phyloP scores from a whole-genome alignment of 2,329 filamentous ascomycete genomes.

The Paradendryphiella salina region DNA sequence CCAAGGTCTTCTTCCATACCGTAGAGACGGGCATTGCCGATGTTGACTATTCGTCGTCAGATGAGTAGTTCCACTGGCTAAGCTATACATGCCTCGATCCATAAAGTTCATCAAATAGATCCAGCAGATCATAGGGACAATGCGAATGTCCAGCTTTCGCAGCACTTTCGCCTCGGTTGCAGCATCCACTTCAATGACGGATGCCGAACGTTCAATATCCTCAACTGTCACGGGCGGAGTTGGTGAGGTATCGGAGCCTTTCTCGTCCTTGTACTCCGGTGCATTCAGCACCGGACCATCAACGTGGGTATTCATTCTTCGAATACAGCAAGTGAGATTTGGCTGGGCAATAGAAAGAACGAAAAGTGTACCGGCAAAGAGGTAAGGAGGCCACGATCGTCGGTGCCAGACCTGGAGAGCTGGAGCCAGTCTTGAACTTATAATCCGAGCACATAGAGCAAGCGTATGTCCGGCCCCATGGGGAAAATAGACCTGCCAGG shows the following conservation, averaged over 20 bases:
- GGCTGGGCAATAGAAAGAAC: neutral
- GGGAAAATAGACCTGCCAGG: conserved; percentile 19
- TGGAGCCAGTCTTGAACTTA: conserved; percentile 14
- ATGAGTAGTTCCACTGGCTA: neutral
- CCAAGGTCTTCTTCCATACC: conserved; percentile 24
- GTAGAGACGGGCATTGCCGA: conserved; percentile 50
- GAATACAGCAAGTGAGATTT: neutral
- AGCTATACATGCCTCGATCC: conserved; percentile 52
- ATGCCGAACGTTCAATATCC: conserved; percentile 16
- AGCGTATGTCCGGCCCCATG: conserved; percentile 9
- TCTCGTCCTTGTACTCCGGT: conserved; percentile 17
- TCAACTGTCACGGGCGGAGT: conserved; percentile 20
- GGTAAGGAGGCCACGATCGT: conserved; percentile 6
- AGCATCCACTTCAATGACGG: conserved; percentile 44
- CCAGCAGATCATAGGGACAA: conserved; percentile 59
- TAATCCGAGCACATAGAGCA: conserved; percentile 10
- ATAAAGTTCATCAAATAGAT: conserved; percentile 53
- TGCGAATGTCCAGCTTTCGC: conserved; percentile 53
- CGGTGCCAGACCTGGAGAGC: conserved; percentile 3
- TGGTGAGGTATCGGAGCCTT: conserved; percentile 14
- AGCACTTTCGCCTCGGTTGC: conserved; percentile 53
- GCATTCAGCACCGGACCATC: neutral
- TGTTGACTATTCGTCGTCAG: conserved; percentile 15
- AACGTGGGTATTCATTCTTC: conserved; percentile 6
- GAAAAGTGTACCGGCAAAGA: neutral